Evolutionary conservation across 352 stramenopile genomes (phyloP).

Genomic region (Achlya hypogyna): DNA sequence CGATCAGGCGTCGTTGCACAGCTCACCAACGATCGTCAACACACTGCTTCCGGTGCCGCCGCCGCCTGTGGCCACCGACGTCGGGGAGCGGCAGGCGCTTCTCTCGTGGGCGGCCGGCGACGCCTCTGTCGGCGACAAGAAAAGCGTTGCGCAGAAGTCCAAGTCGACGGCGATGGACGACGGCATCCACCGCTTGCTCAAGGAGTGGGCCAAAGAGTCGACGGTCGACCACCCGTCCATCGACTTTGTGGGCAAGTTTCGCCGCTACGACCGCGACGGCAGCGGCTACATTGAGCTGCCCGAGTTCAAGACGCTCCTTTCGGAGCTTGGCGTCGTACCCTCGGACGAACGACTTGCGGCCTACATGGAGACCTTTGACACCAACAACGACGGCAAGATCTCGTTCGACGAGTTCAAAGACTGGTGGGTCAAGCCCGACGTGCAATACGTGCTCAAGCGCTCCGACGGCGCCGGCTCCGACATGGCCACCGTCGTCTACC

Average conservation of each 20-base stretch:
- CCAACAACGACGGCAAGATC: slow-evolving; percentile 70
- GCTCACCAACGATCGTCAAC: slow-evolving; percentile 67
- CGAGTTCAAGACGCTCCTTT: slow-evolving; percentile 77
- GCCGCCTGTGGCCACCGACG: slow-evolving; percentile 34
- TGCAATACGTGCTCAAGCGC: slow-evolving; percentile 81
- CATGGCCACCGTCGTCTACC: slow-evolving; percentile 67
- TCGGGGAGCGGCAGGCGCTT: slow-evolving; percentile 27
- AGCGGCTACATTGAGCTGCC: slow-evolving; percentile 72
- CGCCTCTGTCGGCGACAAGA: slow-evolving; percentile 32
- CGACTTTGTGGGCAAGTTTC: slow-evolving; percentile 64
- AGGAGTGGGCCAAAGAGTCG: slow-evolving; percentile 76
- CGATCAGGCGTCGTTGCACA: slow-evolving; percentile 54
- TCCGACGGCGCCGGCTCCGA: slow-evolving; percentile 30
- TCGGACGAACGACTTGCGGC: slow-evolving; percentile 70
- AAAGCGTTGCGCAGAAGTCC: slow-evolving; percentile 15
- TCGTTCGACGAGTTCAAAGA: slow-evolving; percentile 79
- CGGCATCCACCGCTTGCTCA: slow-evolving; percentile 59
- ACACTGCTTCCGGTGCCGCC: slow-evolving; percentile 70
- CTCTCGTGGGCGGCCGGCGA: slow-evolving; percentile 42
- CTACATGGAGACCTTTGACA: slow-evolving; percentile 81
- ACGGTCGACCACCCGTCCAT: slow-evolving; percentile 60
- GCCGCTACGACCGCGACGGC: slow-evolving; percentile 60
- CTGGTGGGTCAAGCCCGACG: slow-evolving; percentile 80
- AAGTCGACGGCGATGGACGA: slow-evolving; percentile 40
- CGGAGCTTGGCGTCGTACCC: slow-evolving; percentile 73